These are phyloP conservation scores for Glaciozyma antarctica DNA, from an alignment of 768 basidiomycete genomes.

Conservation along the genomic window DNA sequence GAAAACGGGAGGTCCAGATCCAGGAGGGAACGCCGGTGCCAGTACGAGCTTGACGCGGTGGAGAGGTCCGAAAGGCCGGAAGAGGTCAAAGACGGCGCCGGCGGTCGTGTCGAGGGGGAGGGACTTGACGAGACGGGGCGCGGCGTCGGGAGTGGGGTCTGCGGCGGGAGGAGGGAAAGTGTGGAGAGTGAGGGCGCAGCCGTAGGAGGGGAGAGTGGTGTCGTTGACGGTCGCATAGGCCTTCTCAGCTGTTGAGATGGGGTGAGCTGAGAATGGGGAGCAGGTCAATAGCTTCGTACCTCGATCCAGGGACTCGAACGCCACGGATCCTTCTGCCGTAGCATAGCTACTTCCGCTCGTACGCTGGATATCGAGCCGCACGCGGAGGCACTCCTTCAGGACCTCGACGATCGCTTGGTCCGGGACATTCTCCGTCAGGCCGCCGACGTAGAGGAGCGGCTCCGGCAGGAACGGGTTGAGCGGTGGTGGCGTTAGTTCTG, in stretches of 20 bases:
- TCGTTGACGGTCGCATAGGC: constrained; percentile 20
- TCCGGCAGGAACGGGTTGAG: not conserved
- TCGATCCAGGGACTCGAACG: constrained; percentile 17
- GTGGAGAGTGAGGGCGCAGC: constrained; percentile 7
- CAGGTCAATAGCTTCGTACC: not conserved
- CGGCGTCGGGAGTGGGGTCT: constrained; percentile 64
- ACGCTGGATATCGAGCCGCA: constrained; percentile 1
- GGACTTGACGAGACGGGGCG: constrained; percentile 73
- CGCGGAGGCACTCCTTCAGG: constrained; percentile 8
- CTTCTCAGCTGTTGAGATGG: constrained; percentile 10
- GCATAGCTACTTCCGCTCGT: not conserved
- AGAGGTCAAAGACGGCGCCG: constrained; percentile 69
- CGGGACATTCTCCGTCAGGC: not conserved
- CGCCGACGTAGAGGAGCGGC: constrained; percentile 9
- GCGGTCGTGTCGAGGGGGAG: constrained; percentile 62
- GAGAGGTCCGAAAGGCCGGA: constrained; percentile 72
- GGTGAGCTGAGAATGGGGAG: no score
- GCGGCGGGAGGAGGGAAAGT: constrained; percentile 58
- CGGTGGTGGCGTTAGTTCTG: not conserved
- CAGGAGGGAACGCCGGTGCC: not conserved
- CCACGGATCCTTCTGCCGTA: constrained; percentile 7
- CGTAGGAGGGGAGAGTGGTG: not conserved
- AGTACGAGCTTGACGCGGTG: constrained; percentile 10
- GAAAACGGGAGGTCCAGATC: constrained; percentile 1
- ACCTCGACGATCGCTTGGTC: constrained; percentile 11